Evolutionary conservation across 768 basidiomycete species (phyloP), one percentile per base, ranked within the genome.

Genomic region (Psilocybe tampanensis): DNA sequence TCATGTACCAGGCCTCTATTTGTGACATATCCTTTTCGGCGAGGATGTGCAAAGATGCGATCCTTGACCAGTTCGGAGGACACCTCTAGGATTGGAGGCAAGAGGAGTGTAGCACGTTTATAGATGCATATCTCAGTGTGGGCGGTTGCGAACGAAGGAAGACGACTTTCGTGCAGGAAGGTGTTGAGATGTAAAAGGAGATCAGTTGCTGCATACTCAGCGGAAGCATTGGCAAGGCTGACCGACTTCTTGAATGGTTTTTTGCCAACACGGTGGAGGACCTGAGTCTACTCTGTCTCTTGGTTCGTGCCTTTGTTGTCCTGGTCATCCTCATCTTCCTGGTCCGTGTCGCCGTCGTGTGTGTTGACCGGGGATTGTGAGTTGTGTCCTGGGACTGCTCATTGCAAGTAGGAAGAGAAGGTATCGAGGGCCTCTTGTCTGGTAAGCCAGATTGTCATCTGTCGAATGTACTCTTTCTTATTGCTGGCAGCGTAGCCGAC

Each of bases 401-500:
- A 75, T 13, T 61, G 18, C 2, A 77, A 54, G 44, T 70, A 76
- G 2, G 39, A 9, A 8, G 49, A 26, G 21, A 64, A 68, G 8
- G 47, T 47, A 18, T 60, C 32, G 2, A 79, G 55, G 0, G 69
- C 60, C 55, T 80, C 79, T 24, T 74, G 74, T 1, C 72, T 62
- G 1, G 52, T 39, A 0, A 82, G 64, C 73, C 74, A 78, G 0
- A 21, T 33, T 0, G 71, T 69, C 80, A 82, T 82, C 53, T 80
- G 78, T 9, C 49, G 33, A 9, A 61, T 43, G 44, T 70, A 71
- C 15, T 71, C 65, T 9, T 66, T 55, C 26, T 66, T 62, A 52
- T 75, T 76, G 13, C 56, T 65, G 1, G 68, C 70, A 15, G 53
- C 44, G 49, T 72, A 74, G 0, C 64, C 71, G 2, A 61, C 36